phyloP scores from a whole-genome alignment of 495 filamentous ascomycete species.

The Talaromyces thailandensis region DNA sequence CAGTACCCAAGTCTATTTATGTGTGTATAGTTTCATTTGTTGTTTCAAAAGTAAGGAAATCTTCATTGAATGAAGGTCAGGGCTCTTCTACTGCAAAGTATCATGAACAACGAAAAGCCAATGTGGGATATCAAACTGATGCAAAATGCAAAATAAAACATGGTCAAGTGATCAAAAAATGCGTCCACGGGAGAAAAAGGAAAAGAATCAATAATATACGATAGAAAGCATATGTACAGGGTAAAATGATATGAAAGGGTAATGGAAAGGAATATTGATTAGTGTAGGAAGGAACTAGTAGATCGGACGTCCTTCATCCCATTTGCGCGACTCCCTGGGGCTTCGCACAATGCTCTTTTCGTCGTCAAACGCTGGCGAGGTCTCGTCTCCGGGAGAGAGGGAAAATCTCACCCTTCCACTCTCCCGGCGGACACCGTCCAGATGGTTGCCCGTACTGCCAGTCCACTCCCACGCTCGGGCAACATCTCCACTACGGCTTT shows the following conservation, averaged over 20 bases:
- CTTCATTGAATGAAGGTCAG: background rate
- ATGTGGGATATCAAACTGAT: background rate
- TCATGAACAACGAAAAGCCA: background rate
- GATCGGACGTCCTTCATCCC: slow-evolving; percentile 57
- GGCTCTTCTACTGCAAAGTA: background rate
- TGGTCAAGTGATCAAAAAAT: background rate
- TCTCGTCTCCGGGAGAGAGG: slow-evolving; percentile 14
- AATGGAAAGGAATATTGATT: background rate
- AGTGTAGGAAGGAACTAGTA: slow-evolving; percentile 33
- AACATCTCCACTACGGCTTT: slow-evolving; percentile 77
- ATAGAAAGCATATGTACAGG: slow-evolving; percentile 1
- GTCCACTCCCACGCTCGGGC: slow-evolving; percentile 95
- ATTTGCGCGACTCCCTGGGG: slow-evolving; percentile 35
- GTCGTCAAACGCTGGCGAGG: slow-evolving; percentile 28
- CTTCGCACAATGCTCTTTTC: slow-evolving; percentile 16
- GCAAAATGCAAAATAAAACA: background rate
- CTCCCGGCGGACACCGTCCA: slow-evolving; percentile 31
- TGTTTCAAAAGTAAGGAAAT: background rate
- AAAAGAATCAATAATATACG: background rate
- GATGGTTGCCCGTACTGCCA: slow-evolving; percentile 43
- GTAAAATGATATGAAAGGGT: background rate
- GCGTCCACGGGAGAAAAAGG: background rate
- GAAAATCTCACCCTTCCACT: slow-evolving; percentile 35
- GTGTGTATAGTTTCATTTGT: background rate
- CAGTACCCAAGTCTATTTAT: no score